phyloP scores from a whole-genome alignment of 768 basidiomycete genomes.

The Suillus alpinus region DNA sequence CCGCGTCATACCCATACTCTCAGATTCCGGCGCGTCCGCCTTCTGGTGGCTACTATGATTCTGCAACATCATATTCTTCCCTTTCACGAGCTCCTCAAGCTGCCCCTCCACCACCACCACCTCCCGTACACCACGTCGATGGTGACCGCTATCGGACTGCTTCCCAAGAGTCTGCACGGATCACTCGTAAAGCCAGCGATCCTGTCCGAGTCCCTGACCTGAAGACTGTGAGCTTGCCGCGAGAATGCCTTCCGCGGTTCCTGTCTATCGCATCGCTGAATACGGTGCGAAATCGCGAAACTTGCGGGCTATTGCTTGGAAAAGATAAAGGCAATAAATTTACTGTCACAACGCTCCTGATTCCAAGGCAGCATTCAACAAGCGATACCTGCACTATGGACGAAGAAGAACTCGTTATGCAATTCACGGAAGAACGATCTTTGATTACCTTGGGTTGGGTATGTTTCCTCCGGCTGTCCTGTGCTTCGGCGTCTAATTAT shows the following conservation, averaged over 20 bases:
- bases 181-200: constrained; percentile 25
- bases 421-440: constrained; percentile 78
- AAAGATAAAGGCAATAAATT: constrained; percentile 57
- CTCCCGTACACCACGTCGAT: constrained; percentile 22
- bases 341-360: constrained; percentile 75
- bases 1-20: constrained; percentile 15
- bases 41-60: constrained; percentile 1
- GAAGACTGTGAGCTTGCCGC: constrained; percentile 66
- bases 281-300: constrained; percentile 77
- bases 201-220: constrained; percentile 43
- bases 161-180: constrained; percentile 34
- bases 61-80: constrained; percentile 16
- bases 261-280: constrained; percentile 75
- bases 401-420: constrained; percentile 81
- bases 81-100: constrained; percentile 24
- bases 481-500: background rate
- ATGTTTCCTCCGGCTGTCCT: constrained; percentile 21
- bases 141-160: constrained; percentile 30
- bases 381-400: constrained; percentile 93
- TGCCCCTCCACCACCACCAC: constrained; percentile 21
- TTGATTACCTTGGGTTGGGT: constrained; percentile 93
- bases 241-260: constrained; percentile 73
- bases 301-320: constrained; percentile 84
- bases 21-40: constrained; percentile 2
- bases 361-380: constrained; percentile 87